phyloP scores from a whole-genome alignment of 2,329 filamentous ascomycete genomes.

The Xylariaceae sp. region DNA sequence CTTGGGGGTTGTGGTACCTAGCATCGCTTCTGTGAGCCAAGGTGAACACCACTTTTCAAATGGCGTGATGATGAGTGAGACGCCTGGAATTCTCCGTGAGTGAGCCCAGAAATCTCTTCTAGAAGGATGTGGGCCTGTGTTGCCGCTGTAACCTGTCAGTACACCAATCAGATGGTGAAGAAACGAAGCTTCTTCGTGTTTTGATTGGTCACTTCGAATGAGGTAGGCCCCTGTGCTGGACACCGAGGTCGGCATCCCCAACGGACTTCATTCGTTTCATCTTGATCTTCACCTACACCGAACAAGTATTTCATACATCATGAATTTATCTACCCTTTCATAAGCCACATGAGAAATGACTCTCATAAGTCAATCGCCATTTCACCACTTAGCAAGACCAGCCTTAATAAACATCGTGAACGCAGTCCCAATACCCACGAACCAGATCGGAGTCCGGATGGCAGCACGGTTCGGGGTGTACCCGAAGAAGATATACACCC shows the following conservation, averaged over 20 bases:
- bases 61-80: not conserved
- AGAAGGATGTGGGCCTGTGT: not conserved
- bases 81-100: not conserved
- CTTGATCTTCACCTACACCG: too few relatives aligned
- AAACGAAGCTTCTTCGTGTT: not conserved
- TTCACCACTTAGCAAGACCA: slow-evolving; percentile 16
- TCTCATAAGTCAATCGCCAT: not conserved
- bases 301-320: too few relatives aligned
- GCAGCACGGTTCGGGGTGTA: slow-evolving; percentile 22
- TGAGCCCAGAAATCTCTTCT: not conserved
- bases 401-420: slow-evolving; percentile 28
- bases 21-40: slow-evolving; percentile 2
- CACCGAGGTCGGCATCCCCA: too few relatives aligned
- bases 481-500: slow-evolving; percentile 28
- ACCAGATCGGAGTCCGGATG: slow-evolving; percentile 26
- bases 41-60: not conserved
- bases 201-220: too few relatives aligned
- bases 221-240: too few relatives aligned
- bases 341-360: too few relatives aligned
- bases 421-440: slow-evolving; percentile 12
- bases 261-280: too few relatives aligned
- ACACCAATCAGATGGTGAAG: not conserved
- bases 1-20: not conserved
- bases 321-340: too few relatives aligned
- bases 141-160: not conserved